These are phyloP conservation scores for Vanilla planifolia DNA, from an alignment of 106 monocot genomes.

Conservation along the genomic window DNA sequence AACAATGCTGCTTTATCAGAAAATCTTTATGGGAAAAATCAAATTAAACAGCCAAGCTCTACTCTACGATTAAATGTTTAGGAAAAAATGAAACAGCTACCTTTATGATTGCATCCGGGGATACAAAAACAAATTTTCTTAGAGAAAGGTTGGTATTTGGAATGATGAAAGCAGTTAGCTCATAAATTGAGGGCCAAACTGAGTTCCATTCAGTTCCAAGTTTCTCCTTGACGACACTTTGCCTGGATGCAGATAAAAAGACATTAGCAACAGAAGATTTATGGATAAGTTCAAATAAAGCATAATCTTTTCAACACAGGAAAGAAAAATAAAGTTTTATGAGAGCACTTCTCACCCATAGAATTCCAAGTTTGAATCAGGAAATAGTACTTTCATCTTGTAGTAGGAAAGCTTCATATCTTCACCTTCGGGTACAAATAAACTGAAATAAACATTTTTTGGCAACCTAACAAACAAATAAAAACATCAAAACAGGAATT, in stretches of 20 bases:
- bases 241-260: slow-evolving; percentile 25
- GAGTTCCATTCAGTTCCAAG: slow-evolving; percentile 16
- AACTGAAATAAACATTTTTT: slow-evolving; percentile 66
- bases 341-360: slow-evolving; percentile 43
- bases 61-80: background rate
- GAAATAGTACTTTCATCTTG: slow-evolving; percentile 73
- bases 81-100: slow-evolving; percentile 18
- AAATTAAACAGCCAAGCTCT: background rate
- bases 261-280: background rate
- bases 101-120: slow-evolving; percentile 53
- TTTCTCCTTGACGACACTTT: slow-evolving; percentile 49
- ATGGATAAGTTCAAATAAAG: background rate
- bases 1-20: background rate
- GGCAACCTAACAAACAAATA: slow-evolving; percentile 35
- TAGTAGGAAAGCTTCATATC: slow-evolving; percentile 51
- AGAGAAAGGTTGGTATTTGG: slow-evolving; percentile 35
- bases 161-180: slow-evolving; percentile 57
- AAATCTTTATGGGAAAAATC: background rate
- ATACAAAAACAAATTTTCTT: slow-evolving; percentile 54
- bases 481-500: background rate
- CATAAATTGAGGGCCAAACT: slow-evolving; percentile 27
- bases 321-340: background rate
- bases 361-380: slow-evolving; percentile 46
- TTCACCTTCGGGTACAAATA: slow-evolving; percentile 62
- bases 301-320: background rate